phyloP scores from a whole-genome alignment of 1,284 basidiomycete genomes.

The Puccinia polysora region DNA sequence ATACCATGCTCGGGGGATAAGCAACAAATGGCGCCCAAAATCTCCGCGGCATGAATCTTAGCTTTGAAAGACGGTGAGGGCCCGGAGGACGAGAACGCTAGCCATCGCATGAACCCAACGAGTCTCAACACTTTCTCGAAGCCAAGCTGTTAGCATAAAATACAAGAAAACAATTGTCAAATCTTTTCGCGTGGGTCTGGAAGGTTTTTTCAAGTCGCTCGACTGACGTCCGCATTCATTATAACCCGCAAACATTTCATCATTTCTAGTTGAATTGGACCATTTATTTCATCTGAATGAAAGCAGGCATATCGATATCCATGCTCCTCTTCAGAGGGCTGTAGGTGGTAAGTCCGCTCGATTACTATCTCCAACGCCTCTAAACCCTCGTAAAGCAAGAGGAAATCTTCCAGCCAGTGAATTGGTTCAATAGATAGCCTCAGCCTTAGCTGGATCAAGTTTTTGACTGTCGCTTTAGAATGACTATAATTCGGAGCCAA shows the following conservation, averaged over 20 bases:
- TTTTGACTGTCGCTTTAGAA: slow-evolving; percentile 66
- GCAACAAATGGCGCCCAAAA: slow-evolving; percentile 76
- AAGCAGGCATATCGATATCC: slow-evolving; percentile 55
- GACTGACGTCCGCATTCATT: slow-evolving; percentile 73
- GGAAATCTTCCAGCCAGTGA: slow-evolving; percentile 72
- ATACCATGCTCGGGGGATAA: slow-evolving; percentile 69
- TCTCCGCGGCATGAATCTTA: slow-evolving; percentile 67
- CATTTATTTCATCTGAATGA: slow-evolving; percentile 66
- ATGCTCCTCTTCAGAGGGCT: not conserved
- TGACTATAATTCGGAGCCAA: slow-evolving; percentile 4
- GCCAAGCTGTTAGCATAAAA: slow-evolving; percentile 59
- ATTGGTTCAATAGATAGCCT: slow-evolving; percentile 76
- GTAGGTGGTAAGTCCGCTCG: slow-evolving; percentile 57
- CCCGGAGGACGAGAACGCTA: slow-evolving; percentile 68
- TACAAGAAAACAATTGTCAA: too few species aligned
- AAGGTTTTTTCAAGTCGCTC: slow-evolving; percentile 3
- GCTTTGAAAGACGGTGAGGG: slow-evolving; percentile 61
- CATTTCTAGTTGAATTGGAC: slow-evolving; percentile 66
- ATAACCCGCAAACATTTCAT: slow-evolving; percentile 75
- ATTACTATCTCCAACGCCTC: slow-evolving; percentile 62
- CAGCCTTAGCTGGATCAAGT: slow-evolving; percentile 75
- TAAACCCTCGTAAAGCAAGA: slow-evolving; percentile 63
- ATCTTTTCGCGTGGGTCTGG: too few species aligned
- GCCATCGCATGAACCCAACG: slow-evolving; percentile 66
- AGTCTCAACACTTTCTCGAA: slow-evolving; percentile 67